Evolutionary conservation across 345 rosid species (phyloP).

Genomic region (Linum tenue): DNA sequence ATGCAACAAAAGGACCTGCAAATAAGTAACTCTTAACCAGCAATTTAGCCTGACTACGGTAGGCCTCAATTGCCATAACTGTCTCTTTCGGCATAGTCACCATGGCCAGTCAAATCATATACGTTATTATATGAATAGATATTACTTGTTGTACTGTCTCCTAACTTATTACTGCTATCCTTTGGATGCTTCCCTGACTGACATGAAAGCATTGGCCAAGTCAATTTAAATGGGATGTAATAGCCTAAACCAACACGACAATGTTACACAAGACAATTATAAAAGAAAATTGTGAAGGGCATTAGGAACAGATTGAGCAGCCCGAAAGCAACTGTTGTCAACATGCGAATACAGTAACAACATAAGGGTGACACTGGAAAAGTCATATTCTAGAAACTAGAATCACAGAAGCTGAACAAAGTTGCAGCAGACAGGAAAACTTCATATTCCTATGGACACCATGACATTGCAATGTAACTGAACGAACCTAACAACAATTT

Average conservation of each 20-base stretch:
- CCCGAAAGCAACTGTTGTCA: not conserved
- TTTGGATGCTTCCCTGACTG: constrained; percentile 13
- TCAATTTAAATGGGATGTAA: not conserved
- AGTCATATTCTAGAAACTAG: too few relatives aligned
- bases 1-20: constrained; percentile 59
- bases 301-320: not conserved
- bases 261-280: not conserved
- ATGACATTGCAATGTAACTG: too few relatives aligned
- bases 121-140: constrained; percentile 1
- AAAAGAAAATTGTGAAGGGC: not conserved
- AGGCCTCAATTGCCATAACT: constrained; percentile 48
- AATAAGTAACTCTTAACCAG: constrained; percentile 54
- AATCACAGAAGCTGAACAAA: too few relatives aligned
- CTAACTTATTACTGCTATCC: constrained; percentile 13
- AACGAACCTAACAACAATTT: too few relatives aligned
- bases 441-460: too few relatives aligned
- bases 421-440: too few relatives aligned
- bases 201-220: constrained; percentile 8
- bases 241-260: not conserved
- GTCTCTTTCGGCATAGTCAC: constrained; percentile 28
- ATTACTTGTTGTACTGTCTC: constrained; percentile 9
- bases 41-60: constrained; percentile 53
- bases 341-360: not conserved
- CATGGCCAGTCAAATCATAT: constrained; percentile 13
- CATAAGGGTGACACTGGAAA: not conserved